A percentile compares a stretch with the other conserved stretches of the same genome.
Conservation (phyloP, 1,139 yeast species). For the Taphrina wiesneri region DNA sequence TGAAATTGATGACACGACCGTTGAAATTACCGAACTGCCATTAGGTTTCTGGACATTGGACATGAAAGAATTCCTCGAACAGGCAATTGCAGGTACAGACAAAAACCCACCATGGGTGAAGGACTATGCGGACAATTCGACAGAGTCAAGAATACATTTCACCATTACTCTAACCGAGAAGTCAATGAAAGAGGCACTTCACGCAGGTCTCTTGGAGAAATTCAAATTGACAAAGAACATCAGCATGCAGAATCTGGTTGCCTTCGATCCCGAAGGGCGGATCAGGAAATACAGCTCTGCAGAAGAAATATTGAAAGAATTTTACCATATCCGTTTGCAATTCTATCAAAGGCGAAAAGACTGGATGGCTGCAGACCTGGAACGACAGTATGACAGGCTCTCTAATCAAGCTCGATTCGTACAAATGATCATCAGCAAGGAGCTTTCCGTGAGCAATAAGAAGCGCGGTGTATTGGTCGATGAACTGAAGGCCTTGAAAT, state of each 20-base stretch:
- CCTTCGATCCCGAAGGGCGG: constrained; percentile 89
- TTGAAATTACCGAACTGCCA: constrained; percentile 92
- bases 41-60: constrained; percentile 89
- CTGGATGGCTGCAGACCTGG: constrained; percentile 64
- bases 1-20: constrained; percentile 72
- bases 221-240: constrained; percentile 74
- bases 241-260: constrained; percentile 85
- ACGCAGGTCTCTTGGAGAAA: constrained; percentile 75
- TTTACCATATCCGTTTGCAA: constrained; percentile 81
- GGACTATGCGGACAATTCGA: constrained; percentile 94
- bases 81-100: constrained; percentile 72
- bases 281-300: constrained; percentile 77
- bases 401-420: constrained; percentile 88
- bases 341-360: constrained; percentile 91
- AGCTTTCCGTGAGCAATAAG: constrained; percentile 70
- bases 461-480: constrained; percentile 65
- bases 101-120: constrained; percentile 81
- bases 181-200: constrained; percentile 78
- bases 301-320: constrained; percentile 77
- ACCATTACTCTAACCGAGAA: constrained; percentile 70
- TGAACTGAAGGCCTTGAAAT: constrained; percentile 62
- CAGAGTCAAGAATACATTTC: constrained; percentile 64
- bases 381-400: constrained; percentile 71
- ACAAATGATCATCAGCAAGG: constrained; percentile 78
- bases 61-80: constrained; percentile 77